Conservation (phyloP, 441 rosid genomes). For the Adansonia grandidieri region DNA sequence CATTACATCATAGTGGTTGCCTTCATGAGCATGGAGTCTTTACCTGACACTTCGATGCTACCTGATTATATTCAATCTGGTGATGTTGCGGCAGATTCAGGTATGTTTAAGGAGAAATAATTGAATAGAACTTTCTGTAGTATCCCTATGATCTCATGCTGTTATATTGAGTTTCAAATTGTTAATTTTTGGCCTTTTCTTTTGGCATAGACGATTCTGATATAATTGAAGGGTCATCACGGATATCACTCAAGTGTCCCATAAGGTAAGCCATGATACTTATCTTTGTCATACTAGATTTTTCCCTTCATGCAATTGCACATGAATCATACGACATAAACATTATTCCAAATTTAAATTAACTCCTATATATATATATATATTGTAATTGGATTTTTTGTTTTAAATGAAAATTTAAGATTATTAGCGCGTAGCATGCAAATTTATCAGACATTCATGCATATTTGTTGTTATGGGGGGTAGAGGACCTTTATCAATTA, state of each 20-base stretch:
- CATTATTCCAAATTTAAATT: neutral
- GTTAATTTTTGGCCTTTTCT: conserved; percentile 10
- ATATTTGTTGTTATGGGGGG: neutral
- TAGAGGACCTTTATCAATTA: neutral
- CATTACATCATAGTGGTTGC: conserved; percentile 67
- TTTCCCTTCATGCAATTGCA: conserved; percentile 3
- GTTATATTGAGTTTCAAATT: conserved; percentile 14
- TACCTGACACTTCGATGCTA: conserved; percentile 49
- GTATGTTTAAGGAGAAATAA: conserved; percentile 41
- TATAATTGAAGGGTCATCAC: conserved; percentile 89
- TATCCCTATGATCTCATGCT: neutral
- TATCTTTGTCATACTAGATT: neutral
- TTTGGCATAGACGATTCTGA: conserved; percentile 62
- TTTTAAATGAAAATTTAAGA: neutral
- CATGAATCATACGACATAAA: no score
- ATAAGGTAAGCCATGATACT: conserved; percentile 55
- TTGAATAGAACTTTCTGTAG: neutral
- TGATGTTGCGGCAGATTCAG: conserved; percentile 54
- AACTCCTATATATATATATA: neutral
- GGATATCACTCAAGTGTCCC: conserved; percentile 89
- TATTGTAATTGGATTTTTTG: neutral
- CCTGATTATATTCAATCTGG: conserved; percentile 59
- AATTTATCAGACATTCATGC: neutral
- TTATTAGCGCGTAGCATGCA: neutral
- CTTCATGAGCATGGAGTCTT: conserved; percentile 51